Evolutionary conservation across 2,329 filamentous ascomycete genomes (phyloP).

Genomic region (Hymenoscyphus scutula): DNA sequence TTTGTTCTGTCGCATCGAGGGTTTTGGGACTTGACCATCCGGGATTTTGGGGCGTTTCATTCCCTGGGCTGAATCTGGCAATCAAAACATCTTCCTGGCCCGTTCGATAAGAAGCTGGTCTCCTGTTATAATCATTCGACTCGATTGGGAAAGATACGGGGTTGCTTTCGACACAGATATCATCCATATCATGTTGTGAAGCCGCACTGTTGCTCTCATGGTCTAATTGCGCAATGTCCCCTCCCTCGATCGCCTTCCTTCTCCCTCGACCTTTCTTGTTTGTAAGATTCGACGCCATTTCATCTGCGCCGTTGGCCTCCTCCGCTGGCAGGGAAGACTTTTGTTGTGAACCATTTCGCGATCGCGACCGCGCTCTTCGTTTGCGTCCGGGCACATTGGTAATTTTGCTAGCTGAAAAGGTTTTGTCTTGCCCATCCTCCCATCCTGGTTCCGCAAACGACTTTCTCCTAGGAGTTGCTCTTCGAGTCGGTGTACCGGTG

Average conservation of each 20-base stretch:
- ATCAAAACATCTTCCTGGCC: conserved; percentile 25
- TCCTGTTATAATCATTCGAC: neutral
- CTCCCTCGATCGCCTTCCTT: neutral
- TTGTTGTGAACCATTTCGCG: conserved; percentile 22
- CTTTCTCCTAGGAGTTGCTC: conserved; percentile 25
- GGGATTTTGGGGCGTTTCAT: conserved; percentile 26
- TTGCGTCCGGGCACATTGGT: conserved; percentile 27
- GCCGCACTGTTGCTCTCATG: neutral
- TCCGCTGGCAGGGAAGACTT: conserved; percentile 17
- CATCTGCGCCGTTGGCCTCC: conserved; percentile 10
- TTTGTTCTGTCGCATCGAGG: conserved; percentile 16
- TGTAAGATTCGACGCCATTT: conserved; percentile 14
- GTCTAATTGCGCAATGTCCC: neutral
- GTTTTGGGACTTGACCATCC: conserved; percentile 31
- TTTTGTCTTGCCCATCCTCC: conserved; percentile 27
- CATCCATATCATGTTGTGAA: neutral
- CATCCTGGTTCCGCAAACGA: conserved; percentile 29
- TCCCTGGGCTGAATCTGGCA: conserved; percentile 29
- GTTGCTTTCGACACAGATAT: neutral
- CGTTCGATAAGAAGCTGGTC: neutral
- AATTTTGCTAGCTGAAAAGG: conserved; percentile 27
- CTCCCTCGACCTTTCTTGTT: conserved; percentile 27
- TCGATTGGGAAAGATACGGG: neutral
- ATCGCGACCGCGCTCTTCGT: conserved; percentile 31
- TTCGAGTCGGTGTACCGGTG: conserved; percentile 27